Conservation (phyloP, 352 stramenopile genomes). For the Peronospora belbahrii region DNA sequence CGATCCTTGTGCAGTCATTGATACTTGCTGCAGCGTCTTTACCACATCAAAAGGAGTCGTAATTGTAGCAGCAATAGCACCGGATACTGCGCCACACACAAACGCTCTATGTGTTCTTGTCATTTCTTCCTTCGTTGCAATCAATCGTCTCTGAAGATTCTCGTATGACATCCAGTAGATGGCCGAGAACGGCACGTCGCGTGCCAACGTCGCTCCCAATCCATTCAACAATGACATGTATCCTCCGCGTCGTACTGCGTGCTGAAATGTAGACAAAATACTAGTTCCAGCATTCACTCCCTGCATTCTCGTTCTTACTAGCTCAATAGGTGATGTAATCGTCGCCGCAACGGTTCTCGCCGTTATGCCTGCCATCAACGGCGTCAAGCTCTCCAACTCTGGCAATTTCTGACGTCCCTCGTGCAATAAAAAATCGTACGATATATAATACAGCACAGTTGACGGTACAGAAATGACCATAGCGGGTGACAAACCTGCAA, state of each 20-base stretch:
- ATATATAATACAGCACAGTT: conserved; percentile 93
- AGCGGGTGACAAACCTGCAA: conserved; percentile 84
- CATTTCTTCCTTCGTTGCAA: conserved; percentile 12
- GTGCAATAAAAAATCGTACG: conserved; percentile 86
- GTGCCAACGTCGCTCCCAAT: conserved; percentile 84
- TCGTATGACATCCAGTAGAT: conserved; percentile 94
- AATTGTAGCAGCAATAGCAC: conserved; percentile 79
- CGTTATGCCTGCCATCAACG: conserved; percentile 56
- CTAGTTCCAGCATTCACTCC: conserved; percentile 20
- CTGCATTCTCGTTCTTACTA: conserved; percentile 86
- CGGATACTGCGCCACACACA: conserved; percentile 74
- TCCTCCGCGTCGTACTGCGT: conserved; percentile 59
- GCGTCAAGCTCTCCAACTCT: conserved; percentile 32
- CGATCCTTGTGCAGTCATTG: conserved; percentile 29
- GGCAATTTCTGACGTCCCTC: conserved; percentile 34
- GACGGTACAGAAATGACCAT: conserved; percentile 91
- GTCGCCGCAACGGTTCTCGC: conserved; percentile 69
- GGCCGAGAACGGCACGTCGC: conserved; percentile 92
- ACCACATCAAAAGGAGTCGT: conserved; percentile 95
- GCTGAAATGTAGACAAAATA: conserved; percentile 41
- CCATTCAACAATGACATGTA: conserved; percentile 79
- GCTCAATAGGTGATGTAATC: conserved; percentile 81
- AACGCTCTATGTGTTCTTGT: conserved; percentile 74
- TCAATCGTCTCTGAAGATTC: conserved; percentile 38
- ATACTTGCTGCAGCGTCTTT: conserved; percentile 89